Base-by-base conservation (phyloP, 2,329 filamentous ascomycete genomes). In the Aureobasidium sp. region DNA sequence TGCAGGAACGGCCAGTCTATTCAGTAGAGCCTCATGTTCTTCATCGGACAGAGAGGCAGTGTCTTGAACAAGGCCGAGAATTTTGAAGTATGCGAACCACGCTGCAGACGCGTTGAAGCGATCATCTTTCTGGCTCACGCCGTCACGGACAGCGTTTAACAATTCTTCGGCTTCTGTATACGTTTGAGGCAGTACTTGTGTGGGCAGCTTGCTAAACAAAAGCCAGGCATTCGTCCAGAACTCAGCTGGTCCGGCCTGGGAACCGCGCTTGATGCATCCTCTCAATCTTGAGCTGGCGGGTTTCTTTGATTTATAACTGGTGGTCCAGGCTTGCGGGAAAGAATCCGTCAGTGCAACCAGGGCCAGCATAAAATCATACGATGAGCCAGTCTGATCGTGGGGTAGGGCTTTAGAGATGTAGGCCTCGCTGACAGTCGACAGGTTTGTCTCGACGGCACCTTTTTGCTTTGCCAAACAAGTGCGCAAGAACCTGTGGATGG, bases 191-290 rank as follows among this genome's bases (percentile, higher is more conserved):
- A 91, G 64, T 1, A 83, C 66, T 19, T 78, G 72, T 5, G 64
- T 55, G 4, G 84, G 84, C 11, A 87, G 61, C 6, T 65, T 65
- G 21, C 69, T 66, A 45, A 95, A 65, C 0, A 97, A 69, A 25
- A 75, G 72, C 34, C 78, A 74, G 27, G 95, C 66, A 14, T 79
- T 79, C 22, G 75, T 69, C 93, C 93, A 98, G 64, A 84, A 95
- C 8, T 76, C 78, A 3, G 76, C 70, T 0, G 81, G 74, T 3
- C 86, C 85, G n/a, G 83, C 80, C 63, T 96, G 88, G 0, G 91
- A 95, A 2, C 93, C 91, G 61, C 84, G 87, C 57, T 86, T 83
- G 6, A 97, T 73, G 60, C 94, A 93, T 7, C 81, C 74, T 45
- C 80, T 78, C 3, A 98, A 68, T 19, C 84, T 71, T 56, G 74